Evolutionary conservation across 2,329 filamentous ascomycete species (phyloP).

Genomic region (Epichloe brachyelytri): DNA sequence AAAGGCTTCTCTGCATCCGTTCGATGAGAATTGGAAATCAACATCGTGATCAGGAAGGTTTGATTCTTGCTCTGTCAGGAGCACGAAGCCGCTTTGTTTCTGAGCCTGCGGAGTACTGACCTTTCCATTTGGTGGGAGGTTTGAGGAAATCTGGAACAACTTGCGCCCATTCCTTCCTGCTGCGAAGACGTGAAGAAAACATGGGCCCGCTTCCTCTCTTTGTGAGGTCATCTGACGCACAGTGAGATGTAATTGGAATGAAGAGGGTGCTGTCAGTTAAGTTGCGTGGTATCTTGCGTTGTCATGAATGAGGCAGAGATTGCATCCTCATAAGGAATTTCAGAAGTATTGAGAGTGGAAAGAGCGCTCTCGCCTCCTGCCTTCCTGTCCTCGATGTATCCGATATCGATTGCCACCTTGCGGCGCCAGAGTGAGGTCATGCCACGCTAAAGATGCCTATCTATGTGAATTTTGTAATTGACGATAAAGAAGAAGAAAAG

Average conservation of each 20-base stretch:
- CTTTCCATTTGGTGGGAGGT: conserved; percentile 13
- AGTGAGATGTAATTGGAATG: not conserved
- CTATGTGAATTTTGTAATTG: not conserved
- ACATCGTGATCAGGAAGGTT: conserved; percentile 32
- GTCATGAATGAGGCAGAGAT: not conserved
- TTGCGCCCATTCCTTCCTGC: conserved; percentile 23
- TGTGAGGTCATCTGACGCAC: not conserved
- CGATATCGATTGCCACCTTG: not conserved
- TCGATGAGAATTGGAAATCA: conserved; percentile 22
- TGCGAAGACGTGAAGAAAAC: conserved; percentile 27
- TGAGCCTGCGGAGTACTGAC: conserved; percentile 5
- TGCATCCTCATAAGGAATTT: not conserved
- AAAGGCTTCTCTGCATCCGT: conserved; percentile 12
- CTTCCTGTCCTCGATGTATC: not conserved
- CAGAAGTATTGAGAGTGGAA: not conserved
- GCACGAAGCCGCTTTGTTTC: not conserved
- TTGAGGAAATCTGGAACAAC: conserved; percentile 15
- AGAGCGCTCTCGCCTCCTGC: conserved; percentile 1
- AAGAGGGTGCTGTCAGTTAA: not conserved
- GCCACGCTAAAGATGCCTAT: not conserved
- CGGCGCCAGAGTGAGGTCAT: not conserved
- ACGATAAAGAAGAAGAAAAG: not conserved
- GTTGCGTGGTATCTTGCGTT: not conserved
- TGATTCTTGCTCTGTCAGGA: conserved; percentile 21
- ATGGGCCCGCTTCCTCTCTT: conserved; percentile 9